Evolutionary conservation across 225 moss, liverwort and hornwort genomes (phyloP), one percentile per base, ranked within the genome.

Genomic region (Bryoerythrophyllum caledonicum): DNA sequence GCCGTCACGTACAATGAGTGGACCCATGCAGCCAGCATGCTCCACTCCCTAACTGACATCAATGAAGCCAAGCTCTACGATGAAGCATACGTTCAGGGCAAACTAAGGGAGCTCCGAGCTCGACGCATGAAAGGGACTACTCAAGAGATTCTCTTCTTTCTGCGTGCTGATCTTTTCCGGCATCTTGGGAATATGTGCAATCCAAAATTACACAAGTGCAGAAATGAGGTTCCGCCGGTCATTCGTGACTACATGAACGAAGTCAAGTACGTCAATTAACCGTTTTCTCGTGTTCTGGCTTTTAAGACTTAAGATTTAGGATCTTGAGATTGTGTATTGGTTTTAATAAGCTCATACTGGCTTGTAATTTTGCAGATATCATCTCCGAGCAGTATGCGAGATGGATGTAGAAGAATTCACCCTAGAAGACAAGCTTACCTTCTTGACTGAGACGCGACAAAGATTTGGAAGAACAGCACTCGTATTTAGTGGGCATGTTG

Each of bases 151-250:
- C 73, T 88, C 17, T 90, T 88, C 72, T 86, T 62, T 70, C 83
- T 88, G 82, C 83, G 86, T 28, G 90, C 82, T 27, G 86, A 90
- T 72, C 79, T 90, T 62, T 78, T 79, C 24, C 86, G 90, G 12
- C 78, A 90, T 37, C 75, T 90, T 16, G 90, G 88, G 38, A 82
- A 88, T 23, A 86, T 90, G 80, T 86, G 88, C 52, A 86, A 84
- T 48, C 84, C 79, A 15, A 74, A 78, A 44, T 73, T 90, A 63
- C 86, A 90, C 73, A 86, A 62, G 64, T 51, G 75, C 54, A 81
- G 90, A 73, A 55, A 63, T 37, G 79, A 88, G 68, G 66, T 80
- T 74, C 90, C 90, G 26, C 60, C 26, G 6, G 72, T 88, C 78
- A 82, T 88, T 63, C 82, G 71, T 53, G 86, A 90, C 56, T 90